A percentile compares a stretch with the other conserved stretches of the same genome.
These are phyloP conservation scores for Claviceps sp. DNA, from an alignment of 2,329 filamentous ascomycete species.

Conservation along the genomic window DNA sequence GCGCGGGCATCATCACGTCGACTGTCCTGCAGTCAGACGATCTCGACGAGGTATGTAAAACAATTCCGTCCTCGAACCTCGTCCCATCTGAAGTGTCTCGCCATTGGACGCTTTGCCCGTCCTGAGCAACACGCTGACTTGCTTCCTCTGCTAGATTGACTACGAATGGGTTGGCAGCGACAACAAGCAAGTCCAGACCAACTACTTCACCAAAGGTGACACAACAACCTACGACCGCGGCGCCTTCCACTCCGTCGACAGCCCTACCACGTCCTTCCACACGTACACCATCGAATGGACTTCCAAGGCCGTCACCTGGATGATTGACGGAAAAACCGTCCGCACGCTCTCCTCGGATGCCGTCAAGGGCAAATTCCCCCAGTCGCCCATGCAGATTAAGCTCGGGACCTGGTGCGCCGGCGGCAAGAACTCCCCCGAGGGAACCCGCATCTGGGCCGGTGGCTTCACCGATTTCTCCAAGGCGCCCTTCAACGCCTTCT, in stretches of 20 bases:
- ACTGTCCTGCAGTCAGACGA: conserved; percentile 81
- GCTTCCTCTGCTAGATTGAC: conserved; percentile 44
- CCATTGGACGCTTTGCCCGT: no score
- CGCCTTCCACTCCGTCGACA: conserved; percentile 42
- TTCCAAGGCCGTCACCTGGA: conserved; percentile 48
- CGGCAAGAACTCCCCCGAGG: conserved; percentile 42
- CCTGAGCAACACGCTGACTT: not conserved
- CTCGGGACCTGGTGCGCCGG: conserved; percentile 56
- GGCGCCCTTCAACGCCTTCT: conserved; percentile 29
- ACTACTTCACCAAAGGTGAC: conserved; percentile 72
- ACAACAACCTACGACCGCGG: conserved; percentile 57
- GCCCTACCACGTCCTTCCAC: conserved; percentile 39
- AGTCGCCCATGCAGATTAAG: conserved; percentile 61
- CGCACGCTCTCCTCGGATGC: conserved; percentile 49
- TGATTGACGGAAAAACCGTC: conserved; percentile 45
- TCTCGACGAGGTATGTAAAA: conserved; percentile 42
- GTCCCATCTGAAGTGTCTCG: no score
- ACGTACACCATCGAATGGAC: conserved; percentile 61
- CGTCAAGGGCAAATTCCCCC: conserved; percentile 47
- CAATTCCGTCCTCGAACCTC: no score
- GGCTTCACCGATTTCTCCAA: conserved; percentile 35
- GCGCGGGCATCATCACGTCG: conserved; percentile 78
- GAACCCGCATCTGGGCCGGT: conserved; percentile 60
- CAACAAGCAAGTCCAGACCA: conserved; percentile 58
- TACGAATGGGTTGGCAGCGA: conserved; percentile 71